Evolutionary conservation across 306 rosid species (phyloP).

Genomic region (Quercus berberidifolia): DNA sequence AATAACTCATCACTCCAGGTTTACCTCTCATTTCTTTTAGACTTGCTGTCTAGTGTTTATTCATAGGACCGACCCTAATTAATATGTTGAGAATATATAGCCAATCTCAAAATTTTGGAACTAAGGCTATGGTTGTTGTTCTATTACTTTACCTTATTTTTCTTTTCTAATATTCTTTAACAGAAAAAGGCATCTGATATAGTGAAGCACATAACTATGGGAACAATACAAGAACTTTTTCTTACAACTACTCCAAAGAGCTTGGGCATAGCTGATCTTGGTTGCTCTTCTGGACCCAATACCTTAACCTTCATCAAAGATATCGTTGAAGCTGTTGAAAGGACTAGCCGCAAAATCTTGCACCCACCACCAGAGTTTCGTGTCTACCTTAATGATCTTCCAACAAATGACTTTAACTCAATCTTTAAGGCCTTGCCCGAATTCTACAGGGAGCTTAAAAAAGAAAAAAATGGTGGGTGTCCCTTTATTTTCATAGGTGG

Average conservation of each 20-base stretch:
- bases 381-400: constrained; percentile 87
- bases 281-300: constrained; percentile 92
- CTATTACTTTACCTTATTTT: not conserved
- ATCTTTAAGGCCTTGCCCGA: constrained; percentile 83
- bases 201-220: constrained; percentile 75
- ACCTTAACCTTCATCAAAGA: constrained; percentile 73
- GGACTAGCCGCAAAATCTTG: constrained; percentile 34
- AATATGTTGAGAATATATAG: not conserved
- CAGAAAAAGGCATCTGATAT: constrained; percentile 77
- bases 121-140: too few relatives aligned
- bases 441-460: constrained; percentile 47
- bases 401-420: constrained; percentile 93
- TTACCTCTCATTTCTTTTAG: constrained; percentile 1
- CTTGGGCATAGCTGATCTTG: constrained; percentile 86
- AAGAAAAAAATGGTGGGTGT: constrained; percentile 29
- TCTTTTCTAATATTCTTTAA: not conserved
- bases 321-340: constrained; percentile 54
- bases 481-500: constrained; percentile 76
- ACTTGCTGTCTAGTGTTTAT: not conserved
- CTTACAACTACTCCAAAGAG: constrained; percentile 56
- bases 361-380: constrained; percentile 55
- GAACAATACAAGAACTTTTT: constrained; percentile 58
- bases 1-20: constrained; percentile 83
- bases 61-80: not conserved
- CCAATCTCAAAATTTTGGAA: too few relatives aligned